Percentiles rank a stretch among this genome's conserved stretches.
Evolutionary conservation across 305 asterid genomes (phyloP).

Genomic region (Plantago rigida): DNA sequence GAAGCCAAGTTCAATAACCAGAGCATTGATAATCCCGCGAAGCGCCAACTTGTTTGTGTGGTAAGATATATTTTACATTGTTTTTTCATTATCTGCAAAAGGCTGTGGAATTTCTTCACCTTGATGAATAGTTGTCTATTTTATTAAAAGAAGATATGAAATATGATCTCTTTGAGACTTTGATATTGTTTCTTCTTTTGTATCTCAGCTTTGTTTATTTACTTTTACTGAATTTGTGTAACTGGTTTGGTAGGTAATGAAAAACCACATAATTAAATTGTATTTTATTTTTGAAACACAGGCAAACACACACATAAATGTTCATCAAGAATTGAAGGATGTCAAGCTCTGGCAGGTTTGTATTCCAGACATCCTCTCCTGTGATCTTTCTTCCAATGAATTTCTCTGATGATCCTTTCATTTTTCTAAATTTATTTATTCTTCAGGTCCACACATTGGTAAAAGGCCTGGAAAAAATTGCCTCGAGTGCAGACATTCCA

Average conservation of each 20-base stretch:
- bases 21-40: slow-evolving; percentile 67
- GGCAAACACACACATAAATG: slow-evolving; percentile 94
- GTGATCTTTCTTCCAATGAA: slow-evolving; percentile 7
- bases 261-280: slow-evolving; percentile 22
- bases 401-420: slow-evolving; percentile 20
- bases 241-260: slow-evolving; percentile 21
- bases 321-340: slow-evolving; percentile 81
- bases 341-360: slow-evolving; percentile 98
- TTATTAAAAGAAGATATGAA: neutral
- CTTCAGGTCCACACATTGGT: slow-evolving; percentile 74
- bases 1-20: slow-evolving; percentile 85
- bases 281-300: slow-evolving; percentile 33
- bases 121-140: neutral
- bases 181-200: neutral
- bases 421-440: slow-evolving; percentile 7
- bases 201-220: neutral
- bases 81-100: neutral
- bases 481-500: slow-evolving; percentile 86
- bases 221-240: slow-evolving; percentile 4
- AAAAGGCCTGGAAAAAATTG: slow-evolving; percentile 95
- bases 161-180: neutral
- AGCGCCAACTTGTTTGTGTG: slow-evolving; percentile 96
- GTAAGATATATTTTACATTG: slow-evolving; percentile 36
- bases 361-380: slow-evolving; percentile 20
- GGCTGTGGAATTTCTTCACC: neutral